Base-by-base conservation (phyloP, 2,329 filamentous ascomycete genomes). In the Colletotrichum neosansevieriae region DNA sequence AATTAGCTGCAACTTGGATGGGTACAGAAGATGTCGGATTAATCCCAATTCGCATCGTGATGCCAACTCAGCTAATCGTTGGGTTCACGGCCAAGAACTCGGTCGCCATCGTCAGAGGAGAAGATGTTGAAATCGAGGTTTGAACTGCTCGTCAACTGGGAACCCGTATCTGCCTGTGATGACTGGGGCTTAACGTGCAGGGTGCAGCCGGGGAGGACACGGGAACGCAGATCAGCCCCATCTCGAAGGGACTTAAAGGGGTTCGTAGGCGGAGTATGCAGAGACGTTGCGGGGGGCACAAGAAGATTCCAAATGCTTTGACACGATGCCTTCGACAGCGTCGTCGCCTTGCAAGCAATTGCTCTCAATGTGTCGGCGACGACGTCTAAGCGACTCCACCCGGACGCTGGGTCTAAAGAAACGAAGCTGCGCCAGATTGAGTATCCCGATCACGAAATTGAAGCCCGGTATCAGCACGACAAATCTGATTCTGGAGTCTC, bases 171-270 rank as follows among this genome's bases (percentile, higher is more conserved):
- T 36, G 40, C 32, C 42, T 50, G 36, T 56, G 17, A 51, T 42
- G 42, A 59, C 29, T 40, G 51, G 58, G 64, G 44, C 24, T 44
- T 45, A 19, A 42, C 45, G 42, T 40, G 60, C 60, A 64, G 60
- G n/a, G 24, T 53, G 58, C 63, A 56, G 24, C 44, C 45, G 60
- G 65, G 65, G 32, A 47, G 49, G 53, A 47, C 29, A 32, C 60
- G 60, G 60, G 47, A 68, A 29, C 19, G 60, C 51, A 64, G 65
- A 58, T 68, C 54, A 44, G 34, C 61, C 45, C 65, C 53, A 58
- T 58, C 32, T 36, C 40, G 21, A 49, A 12, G 54, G 24, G n/a
- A 42, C 53, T n/a, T 13, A 21, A 29, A 59, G 47, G 32, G 38
- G 64, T 53, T 32, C 40, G 17, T 9, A 7, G 6, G 60, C 47